These are phyloP conservation scores for Globisporangium camurandrum DNA, from an alignment of 352 stramenopile species.

Conservation along the genomic window DNA sequence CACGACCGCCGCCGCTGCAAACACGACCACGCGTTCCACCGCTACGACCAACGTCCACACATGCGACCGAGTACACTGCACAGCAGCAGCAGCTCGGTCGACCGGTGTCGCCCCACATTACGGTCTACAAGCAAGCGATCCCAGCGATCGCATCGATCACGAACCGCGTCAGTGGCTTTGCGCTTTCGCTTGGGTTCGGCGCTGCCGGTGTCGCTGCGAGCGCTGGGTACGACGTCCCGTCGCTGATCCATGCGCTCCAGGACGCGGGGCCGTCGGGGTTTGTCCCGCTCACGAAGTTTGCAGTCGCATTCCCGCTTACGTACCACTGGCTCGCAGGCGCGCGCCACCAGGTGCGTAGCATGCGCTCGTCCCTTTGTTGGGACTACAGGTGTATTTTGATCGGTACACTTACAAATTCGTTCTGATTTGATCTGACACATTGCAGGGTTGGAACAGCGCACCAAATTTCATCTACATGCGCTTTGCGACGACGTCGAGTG, in stretches of 20 bases:
- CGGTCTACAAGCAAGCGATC: conserved; percentile 88
- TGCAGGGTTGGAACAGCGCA: conserved; percentile 64
- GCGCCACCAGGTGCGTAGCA: conserved; percentile 42
- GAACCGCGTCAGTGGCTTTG: conserved; percentile 83
- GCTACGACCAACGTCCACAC: no score
- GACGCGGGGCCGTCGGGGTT: conserved; percentile 31
- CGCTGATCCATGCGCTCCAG: conserved; percentile 48
- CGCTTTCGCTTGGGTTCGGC: conserved; percentile 61
- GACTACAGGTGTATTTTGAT: neutral
- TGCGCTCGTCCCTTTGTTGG: conserved; percentile 1
- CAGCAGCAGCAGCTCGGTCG: conserved; percentile 72
- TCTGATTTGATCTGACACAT: neutral
- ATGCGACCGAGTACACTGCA: conserved; percentile 37
- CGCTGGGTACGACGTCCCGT: conserved; percentile 40
- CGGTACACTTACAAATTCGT: neutral
- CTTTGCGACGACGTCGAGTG: conserved; percentile 16
- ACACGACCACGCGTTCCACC: no score
- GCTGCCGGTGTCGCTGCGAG: conserved; percentile 48
- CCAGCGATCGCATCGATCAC: conserved; percentile 88
- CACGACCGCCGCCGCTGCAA: no score
- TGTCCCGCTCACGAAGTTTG: conserved; percentile 69
- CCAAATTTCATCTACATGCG: conserved; percentile 48
- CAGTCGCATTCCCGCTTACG: conserved; percentile 82
- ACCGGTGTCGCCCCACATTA: conserved; percentile 88
- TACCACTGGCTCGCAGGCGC: conserved; percentile 88